These are phyloP conservation scores for Ailanthus altissimus DNA, from an alignment of 345 rosid genomes.

Conservation along the genomic window DNA sequence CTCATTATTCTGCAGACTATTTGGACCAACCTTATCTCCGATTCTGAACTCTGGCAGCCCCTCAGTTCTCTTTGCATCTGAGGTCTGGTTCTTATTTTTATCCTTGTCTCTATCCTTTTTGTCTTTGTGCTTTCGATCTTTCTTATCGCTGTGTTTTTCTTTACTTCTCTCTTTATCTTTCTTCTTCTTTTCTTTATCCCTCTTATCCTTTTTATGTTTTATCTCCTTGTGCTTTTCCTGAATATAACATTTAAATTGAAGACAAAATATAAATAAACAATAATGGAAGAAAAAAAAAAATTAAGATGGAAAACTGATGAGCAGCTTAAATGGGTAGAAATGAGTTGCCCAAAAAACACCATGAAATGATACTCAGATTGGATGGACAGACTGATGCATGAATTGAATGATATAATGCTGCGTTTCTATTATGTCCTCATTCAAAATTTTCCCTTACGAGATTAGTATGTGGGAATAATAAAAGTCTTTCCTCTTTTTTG, in stretches of 20 bases:
- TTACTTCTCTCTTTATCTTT: slow-evolving; percentile 57
- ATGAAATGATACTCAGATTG: not conserved
- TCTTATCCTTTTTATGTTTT: slow-evolving; percentile 55
- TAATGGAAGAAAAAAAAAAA: not conserved
- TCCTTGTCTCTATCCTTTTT: slow-evolving; percentile 40
- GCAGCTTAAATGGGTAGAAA: not conserved
- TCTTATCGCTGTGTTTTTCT: slow-evolving; percentile 50
- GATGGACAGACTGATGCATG: not conserved
- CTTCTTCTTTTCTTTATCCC: slow-evolving; percentile 41
- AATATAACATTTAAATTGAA: slow-evolving; percentile 7
- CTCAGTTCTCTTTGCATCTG: slow-evolving; percentile 32
- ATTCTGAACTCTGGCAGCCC: slow-evolving; percentile 24
- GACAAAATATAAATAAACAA: not conserved
- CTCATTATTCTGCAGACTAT: slow-evolving; percentile 33
- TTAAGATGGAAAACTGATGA: not conserved
- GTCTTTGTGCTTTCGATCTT: slow-evolving; percentile 50
- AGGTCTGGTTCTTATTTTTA: slow-evolving; percentile 40
- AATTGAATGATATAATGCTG: not conserved
- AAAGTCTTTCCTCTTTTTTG: not conserved
- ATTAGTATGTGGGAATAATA: not conserved
- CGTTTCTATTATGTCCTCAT: not conserved
- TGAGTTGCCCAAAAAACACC: not conserved
- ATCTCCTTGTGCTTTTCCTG: slow-evolving; percentile 63
- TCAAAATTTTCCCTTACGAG: not conserved
- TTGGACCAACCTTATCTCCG: slow-evolving; percentile 35